phyloP scores from a whole-genome alignment of 2,329 filamentous ascomycete species.

The Xylariomycetidae sp. region DNA sequence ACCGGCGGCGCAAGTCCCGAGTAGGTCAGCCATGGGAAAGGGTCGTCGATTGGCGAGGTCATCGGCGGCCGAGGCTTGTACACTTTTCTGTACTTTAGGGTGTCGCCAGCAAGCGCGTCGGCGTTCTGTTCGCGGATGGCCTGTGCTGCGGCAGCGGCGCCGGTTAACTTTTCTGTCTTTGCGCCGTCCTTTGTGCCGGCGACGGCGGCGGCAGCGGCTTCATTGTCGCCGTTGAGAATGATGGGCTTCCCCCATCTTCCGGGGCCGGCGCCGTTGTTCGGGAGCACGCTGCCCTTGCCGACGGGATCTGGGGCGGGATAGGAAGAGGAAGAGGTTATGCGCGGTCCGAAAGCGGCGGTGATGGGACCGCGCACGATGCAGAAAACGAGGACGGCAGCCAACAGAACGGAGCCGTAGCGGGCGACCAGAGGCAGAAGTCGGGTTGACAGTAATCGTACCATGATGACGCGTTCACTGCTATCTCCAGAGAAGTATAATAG shows the following conservation, averaged over 20 bases:
- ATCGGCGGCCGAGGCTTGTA: conserved; percentile 26
- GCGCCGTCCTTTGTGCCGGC: not conserved
- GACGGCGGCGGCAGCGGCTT: not conserved
- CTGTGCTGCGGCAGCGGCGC: conserved; percentile 13
- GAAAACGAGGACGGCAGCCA: conserved; percentile 26
- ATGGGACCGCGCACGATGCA: conserved; percentile 25
- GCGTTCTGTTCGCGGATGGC: conserved; percentile 15
- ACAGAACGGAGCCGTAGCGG: conserved; percentile 25
- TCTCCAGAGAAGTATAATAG: conserved; percentile 13
- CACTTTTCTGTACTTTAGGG: conserved; percentile 17
- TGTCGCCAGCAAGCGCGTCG: conserved; percentile 11
- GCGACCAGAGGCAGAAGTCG: conserved; percentile 22
- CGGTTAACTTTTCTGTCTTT: not conserved
- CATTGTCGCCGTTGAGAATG: conserved; percentile 3
- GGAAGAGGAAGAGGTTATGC: conserved; percentile 12
- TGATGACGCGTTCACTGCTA: conserved; percentile 15
- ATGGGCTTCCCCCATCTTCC: conserved; percentile 4
- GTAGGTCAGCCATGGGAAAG: conserved; percentile 31
- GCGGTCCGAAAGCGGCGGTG: conserved; percentile 7
- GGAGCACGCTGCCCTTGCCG: conserved; percentile 4
- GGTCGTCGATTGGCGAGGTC: conserved; percentile 28
- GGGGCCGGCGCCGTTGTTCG: conserved; percentile 1
- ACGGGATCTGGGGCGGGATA: conserved; percentile 1
- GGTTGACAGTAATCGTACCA: conserved; percentile 23
- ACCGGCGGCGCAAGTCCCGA: conserved; percentile 22